Percentiles rank a stretch among this genome's conserved stretches.
phyloP scores from a whole-genome alignment of 176 grass and related monocot species.

The Themeda triandra region DNA sequence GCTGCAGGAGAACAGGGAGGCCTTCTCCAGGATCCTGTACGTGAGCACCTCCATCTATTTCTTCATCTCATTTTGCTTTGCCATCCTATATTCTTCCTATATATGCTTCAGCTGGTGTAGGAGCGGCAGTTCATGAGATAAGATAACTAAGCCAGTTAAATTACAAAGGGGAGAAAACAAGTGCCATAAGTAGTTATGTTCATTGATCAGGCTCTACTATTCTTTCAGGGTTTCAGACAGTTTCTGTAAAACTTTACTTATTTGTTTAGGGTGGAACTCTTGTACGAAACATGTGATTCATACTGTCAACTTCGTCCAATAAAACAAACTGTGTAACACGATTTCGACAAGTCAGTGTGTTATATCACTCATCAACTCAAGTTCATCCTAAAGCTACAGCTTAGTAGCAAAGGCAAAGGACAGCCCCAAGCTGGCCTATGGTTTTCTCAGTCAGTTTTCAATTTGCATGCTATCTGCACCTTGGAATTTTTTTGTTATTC shows the following conservation, averaged over 20 bases:
- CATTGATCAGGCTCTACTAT: not conserved
- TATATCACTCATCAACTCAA: not conserved
- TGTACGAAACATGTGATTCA: not conserved
- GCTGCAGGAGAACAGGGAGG: slow-evolving; percentile 85
- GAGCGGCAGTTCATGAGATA: not conserved
- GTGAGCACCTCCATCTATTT: slow-evolving; percentile 17
- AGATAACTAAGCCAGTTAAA: not conserved
- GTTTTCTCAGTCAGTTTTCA: not conserved
- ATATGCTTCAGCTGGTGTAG: too few species aligned
- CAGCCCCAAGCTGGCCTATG: not conserved
- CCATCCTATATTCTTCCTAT: not conserved
- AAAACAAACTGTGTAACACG: not conserved
- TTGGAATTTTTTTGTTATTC: not conserved
- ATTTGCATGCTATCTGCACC: not conserved
- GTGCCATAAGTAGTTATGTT: not conserved
- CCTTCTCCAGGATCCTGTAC: slow-evolving; percentile 88
- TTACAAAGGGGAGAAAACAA: too few species aligned
- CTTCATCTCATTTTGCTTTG: too few species aligned
- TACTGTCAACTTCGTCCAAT: not conserved
- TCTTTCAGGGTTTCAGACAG: not conserved
- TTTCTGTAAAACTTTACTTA: not conserved
- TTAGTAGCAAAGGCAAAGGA: not conserved
- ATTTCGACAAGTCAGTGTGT: not conserved
- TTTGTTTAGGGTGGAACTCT: not conserved
- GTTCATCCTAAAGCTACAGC: not conserved